phyloP scores from a whole-genome alignment of 2,329 filamentous ascomycete species.

The Fusarium sublunatum region DNA sequence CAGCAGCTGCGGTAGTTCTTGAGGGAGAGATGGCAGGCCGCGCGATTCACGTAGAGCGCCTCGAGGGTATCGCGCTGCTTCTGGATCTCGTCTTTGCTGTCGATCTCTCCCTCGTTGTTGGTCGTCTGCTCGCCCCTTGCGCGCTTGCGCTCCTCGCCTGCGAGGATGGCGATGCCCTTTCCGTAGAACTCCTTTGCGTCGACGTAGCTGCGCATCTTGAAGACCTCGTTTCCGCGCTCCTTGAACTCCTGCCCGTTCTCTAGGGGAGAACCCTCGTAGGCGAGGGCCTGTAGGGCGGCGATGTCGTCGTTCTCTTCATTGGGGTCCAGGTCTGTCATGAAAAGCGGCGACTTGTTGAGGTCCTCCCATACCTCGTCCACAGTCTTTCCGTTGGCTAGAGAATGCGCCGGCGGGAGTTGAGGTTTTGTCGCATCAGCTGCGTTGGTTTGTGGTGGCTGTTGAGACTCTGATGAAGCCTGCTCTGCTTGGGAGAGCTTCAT shows the following conservation, averaged over 20 bases:
- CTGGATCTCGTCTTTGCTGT: slow-evolving; percentile 66
- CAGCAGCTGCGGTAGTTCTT: slow-evolving; percentile 90
- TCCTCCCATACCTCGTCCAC: slow-evolving; percentile 67
- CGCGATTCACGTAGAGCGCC: slow-evolving; percentile 85
- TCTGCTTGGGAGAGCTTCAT: slow-evolving; percentile 41
- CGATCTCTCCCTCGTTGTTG: slow-evolving; percentile 47
- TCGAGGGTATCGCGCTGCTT: slow-evolving; percentile 76
- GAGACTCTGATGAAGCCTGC: slow-evolving; percentile 9
- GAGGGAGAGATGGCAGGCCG: slow-evolving; percentile 88
- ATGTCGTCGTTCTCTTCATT: slow-evolving; percentile 86
- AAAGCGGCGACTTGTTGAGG: slow-evolving; percentile 77
- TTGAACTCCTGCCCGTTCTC: slow-evolving; percentile 89
- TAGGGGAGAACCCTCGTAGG: slow-evolving; percentile 89
- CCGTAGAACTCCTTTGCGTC: slow-evolving; percentile 94
- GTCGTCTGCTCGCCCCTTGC: slow-evolving; percentile 52
- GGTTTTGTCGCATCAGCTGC: slow-evolving; percentile 51
- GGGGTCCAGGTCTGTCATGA: slow-evolving; percentile 94
- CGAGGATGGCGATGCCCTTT: slow-evolving; percentile 82
- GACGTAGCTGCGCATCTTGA: slow-evolving; percentile 75
- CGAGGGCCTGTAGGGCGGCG: slow-evolving; percentile 88
- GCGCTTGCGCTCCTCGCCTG: slow-evolving; percentile 69
- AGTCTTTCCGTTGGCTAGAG: slow-evolving; percentile 57
- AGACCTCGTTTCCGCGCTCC: slow-evolving; percentile 91
- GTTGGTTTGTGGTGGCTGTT: background rate
- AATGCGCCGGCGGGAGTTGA: slow-evolving; percentile 59